Evolutionary conservation across 2,329 filamentous ascomycete species (phyloP).

Genomic region (Ophiostoma fasciatum): DNA sequence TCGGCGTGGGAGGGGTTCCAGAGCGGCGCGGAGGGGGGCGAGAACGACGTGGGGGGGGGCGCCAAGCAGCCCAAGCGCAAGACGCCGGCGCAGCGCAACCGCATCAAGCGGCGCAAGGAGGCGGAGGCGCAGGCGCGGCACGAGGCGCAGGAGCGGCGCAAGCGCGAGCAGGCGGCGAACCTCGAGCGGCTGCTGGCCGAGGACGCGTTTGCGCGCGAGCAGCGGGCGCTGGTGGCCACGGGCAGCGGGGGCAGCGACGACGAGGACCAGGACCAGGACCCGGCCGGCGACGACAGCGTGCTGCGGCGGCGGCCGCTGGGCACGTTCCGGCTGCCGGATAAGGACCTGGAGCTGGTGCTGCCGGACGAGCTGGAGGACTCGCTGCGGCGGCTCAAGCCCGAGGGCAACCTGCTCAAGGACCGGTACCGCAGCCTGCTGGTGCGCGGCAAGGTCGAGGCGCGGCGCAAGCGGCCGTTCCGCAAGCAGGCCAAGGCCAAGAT

Average conservation of each 20-base stretch:
- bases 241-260: slow-evolving; percentile 33
- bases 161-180: slow-evolving; percentile 54
- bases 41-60: slow-evolving; percentile 11
- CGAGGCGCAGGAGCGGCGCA: slow-evolving; percentile 59
- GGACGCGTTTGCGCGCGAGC: slow-evolving; percentile 44
- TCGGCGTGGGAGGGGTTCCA: slow-evolving; percentile 85
- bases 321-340: slow-evolving; percentile 59
- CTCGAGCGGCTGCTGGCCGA: slow-evolving; percentile 60
- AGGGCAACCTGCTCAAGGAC: slow-evolving; percentile 90
- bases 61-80: slow-evolving; percentile 73
- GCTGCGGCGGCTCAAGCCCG: slow-evolving; percentile 70
- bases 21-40: slow-evolving; percentile 32
- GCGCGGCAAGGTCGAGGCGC: slow-evolving; percentile 74
- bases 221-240: slow-evolving; percentile 27
- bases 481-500: slow-evolving; percentile 69
- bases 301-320: slow-evolving; percentile 62
- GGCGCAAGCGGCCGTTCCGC: slow-evolving; percentile 62
- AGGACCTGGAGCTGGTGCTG: slow-evolving; percentile 65
- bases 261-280: slow-evolving; percentile 33
- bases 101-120: slow-evolving; percentile 75
- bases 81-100: slow-evolving; percentile 75
- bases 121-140: slow-evolving; percentile 64
- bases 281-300: slow-evolving; percentile 46
- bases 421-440: slow-evolving; percentile 80
- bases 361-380: slow-evolving; percentile 74